phyloP scores from a whole-genome alignment of 2,329 filamentous ascomycete species.

The Fusarium albidum region DNA sequence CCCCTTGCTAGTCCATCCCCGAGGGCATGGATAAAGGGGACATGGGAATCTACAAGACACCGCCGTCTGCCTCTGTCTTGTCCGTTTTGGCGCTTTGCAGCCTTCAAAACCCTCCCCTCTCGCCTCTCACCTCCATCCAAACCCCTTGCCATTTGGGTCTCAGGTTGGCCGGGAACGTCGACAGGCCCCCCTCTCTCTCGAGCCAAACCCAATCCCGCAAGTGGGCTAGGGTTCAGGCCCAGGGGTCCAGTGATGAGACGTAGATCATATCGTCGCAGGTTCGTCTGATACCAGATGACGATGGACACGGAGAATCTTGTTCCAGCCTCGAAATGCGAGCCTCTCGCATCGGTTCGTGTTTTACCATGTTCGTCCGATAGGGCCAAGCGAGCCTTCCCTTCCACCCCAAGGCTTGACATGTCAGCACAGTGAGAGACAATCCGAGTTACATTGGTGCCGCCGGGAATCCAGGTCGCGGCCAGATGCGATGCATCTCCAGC shows the following conservation, averaged over 20 bases:
- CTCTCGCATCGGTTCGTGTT: constrained; percentile 18
- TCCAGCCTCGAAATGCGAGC: constrained; percentile 31
- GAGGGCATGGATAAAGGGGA: constrained; percentile 15
- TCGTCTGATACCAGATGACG: constrained; percentile 32
- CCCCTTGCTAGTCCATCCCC: constrained; percentile 5
- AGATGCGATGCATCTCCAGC: constrained; percentile 27
- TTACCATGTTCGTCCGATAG: constrained; percentile 23
- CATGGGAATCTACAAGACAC: constrained; percentile 38
- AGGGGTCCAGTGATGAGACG: constrained; percentile 36
- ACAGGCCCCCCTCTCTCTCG: constrained; percentile 12
- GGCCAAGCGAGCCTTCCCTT: constrained; percentile 10
- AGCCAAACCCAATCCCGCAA: constrained; percentile 13
- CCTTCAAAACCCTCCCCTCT: constrained; percentile 7
- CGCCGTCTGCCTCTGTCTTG: constrained; percentile 16
- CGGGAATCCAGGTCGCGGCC: constrained; percentile 24
- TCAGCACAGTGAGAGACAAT: constrained; percentile 22
- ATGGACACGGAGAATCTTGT: constrained; percentile 38
- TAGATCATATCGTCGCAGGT: constrained; percentile 35
- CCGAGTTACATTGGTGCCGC: constrained; percentile 20
- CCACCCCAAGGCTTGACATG: background rate
- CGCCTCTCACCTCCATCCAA: constrained; percentile 21
- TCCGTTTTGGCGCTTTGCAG: constrained; percentile 27
- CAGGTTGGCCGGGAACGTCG: constrained; percentile 34
- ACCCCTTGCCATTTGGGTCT: constrained; percentile 34
- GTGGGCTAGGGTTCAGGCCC: constrained; percentile 14